Evolutionary conservation across 768 basidiomycete species (phyloP).

Genomic region (Suillus fuscotomentosus): DNA sequence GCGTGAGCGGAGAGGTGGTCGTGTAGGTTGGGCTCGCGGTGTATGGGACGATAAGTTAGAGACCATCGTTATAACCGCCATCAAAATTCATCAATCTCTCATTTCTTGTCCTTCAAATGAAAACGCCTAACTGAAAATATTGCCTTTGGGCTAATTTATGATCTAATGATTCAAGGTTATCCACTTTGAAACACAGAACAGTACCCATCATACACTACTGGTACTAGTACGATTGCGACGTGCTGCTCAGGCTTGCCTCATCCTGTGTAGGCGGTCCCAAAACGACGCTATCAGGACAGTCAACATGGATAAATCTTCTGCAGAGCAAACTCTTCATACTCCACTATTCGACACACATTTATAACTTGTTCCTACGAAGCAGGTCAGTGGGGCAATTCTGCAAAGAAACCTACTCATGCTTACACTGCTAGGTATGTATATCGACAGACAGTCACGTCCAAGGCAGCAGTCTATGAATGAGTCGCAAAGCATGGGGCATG

Average conservation of each 20-base stretch:
- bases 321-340: neutral
- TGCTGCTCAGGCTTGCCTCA: neutral
- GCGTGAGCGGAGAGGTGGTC: slow-evolving; percentile 58
- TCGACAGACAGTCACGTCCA: neutral
- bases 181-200: neutral
- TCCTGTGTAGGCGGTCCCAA: neutral
- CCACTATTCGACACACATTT: neutral
- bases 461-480: neutral
- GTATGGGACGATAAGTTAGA: neutral
- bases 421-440: neutral
- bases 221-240: neutral
- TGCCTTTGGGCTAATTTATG: neutral
- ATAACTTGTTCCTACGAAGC: neutral
- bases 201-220: neutral
- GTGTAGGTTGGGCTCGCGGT: slow-evolving; percentile 26
- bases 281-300: neutral
- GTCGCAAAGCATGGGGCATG: neutral
- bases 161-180: neutral
- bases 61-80: neutral
- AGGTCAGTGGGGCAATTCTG: neutral
- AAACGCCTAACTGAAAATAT: neutral
- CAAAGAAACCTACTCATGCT: neutral
- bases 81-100: neutral
- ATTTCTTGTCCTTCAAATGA: neutral
- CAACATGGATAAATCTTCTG: neutral